phyloP scores from a whole-genome alignment of 2,329 filamentous ascomycete species.

The Aurifilum marmelostoma region DNA sequence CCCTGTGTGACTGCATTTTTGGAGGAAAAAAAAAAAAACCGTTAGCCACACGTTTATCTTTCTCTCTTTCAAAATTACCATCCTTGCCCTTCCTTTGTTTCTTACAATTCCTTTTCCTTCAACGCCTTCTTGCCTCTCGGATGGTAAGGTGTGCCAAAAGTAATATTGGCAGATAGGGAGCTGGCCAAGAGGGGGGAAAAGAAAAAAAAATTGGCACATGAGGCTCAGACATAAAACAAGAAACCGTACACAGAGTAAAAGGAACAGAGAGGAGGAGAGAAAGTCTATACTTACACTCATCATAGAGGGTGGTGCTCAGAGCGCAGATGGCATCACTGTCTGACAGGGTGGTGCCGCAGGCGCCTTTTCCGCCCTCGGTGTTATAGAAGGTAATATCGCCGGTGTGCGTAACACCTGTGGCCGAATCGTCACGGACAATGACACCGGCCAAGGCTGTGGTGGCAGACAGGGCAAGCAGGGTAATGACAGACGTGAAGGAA shows the following conservation, averaged over 20 bases:
- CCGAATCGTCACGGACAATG: constrained; percentile 6
- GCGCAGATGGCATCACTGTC: constrained; percentile 13
- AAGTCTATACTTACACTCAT: constrained; percentile 8
- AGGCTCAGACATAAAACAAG: not conserved
- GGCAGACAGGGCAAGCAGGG: not conserved
- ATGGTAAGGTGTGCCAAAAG: not conserved
- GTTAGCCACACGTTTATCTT: not conserved
- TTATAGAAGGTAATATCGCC: constrained; percentile 19
- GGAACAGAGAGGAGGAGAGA: too few relatives aligned
- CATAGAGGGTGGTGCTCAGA: constrained; percentile 9
- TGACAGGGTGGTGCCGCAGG: constrained; percentile 14
- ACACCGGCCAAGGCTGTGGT: constrained; percentile 4
- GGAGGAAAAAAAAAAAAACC: too few relatives aligned
- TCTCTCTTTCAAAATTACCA: too few relatives aligned
- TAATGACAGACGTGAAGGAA: not conserved
- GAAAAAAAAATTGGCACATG: not conserved
- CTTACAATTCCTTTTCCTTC: not conserved
- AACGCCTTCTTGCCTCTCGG: not conserved
- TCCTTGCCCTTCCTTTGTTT: too few relatives aligned
- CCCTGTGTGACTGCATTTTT: constrained; percentile 2
- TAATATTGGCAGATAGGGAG: not conserved
- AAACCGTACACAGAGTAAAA: too few relatives aligned
- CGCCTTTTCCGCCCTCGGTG: constrained; percentile 8
- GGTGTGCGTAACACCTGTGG: not conserved
- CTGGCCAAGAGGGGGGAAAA: not conserved